Conservation (phyloP, 768 basidiomycete species). For the Mycena latifolia region DNA sequence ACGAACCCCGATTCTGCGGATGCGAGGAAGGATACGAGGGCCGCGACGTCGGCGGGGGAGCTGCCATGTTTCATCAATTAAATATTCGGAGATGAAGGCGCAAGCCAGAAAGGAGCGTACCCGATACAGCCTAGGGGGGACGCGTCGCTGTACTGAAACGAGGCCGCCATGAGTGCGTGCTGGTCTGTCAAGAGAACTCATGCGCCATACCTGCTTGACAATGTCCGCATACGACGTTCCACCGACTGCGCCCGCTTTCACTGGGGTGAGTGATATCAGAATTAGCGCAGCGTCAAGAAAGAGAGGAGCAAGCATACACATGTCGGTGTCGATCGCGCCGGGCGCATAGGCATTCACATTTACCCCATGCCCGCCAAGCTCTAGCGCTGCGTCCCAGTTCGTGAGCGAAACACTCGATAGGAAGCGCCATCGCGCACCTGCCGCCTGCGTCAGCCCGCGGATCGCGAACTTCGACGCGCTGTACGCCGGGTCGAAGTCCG, state of each 20-base stretch:
- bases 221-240: too few relatives aligned
- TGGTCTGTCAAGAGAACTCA: too few relatives aligned
- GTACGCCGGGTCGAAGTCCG: conserved; percentile 16
- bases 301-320: too few relatives aligned
- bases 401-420: background rate
- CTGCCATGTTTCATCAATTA: too few relatives aligned
- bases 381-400: background rate
- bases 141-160: too few relatives aligned
- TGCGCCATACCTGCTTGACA: too few relatives aligned
- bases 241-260: too few relatives aligned
- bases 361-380: conserved; percentile 20
- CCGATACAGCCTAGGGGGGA: too few relatives aligned
- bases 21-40: conserved; percentile 46
- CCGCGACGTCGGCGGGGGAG: conserved; percentile 34
- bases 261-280: too few relatives aligned
- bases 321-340: conserved; percentile 18
- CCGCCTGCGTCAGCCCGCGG: conserved; percentile 24
- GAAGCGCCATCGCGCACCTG: conserved; percentile 7
- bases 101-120: too few relatives aligned
- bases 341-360: conserved; percentile 32
- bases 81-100: too few relatives aligned
- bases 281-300: background rate
- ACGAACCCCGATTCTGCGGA: conserved; percentile 45
- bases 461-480: conserved; percentile 47
- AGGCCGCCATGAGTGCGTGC: too few relatives aligned